Evolutionary conservation across 805 yeast genomes (phyloP).

Genomic region (Lipomyces lipofer): DNA sequence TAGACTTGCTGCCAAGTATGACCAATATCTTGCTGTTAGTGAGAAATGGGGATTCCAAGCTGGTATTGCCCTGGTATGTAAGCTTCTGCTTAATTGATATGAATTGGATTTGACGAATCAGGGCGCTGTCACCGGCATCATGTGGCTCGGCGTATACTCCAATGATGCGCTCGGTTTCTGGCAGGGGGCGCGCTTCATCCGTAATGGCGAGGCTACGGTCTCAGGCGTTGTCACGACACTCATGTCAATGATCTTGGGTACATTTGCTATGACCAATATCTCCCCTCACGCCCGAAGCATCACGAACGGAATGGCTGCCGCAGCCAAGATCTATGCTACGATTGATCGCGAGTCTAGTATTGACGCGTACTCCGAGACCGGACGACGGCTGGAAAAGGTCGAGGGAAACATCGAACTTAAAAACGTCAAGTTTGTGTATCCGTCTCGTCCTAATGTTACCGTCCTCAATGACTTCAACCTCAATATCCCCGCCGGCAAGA

Average conservation of each 20-base stretch:
- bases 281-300: slow-evolving; percentile 44
- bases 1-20: slow-evolving; percentile 36
- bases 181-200: slow-evolving; percentile 38
- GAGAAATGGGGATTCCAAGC: slow-evolving; percentile 19
- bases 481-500: slow-evolving; percentile 67
- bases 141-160: slow-evolving; percentile 33
- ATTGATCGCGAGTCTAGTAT: slow-evolving; percentile 46
- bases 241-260: slow-evolving; percentile 45
- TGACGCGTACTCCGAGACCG: slow-evolving; percentile 37
- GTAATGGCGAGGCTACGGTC: slow-evolving; percentile 24
- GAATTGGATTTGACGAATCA: slow-evolving; percentile 5
- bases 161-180: slow-evolving; percentile 38
- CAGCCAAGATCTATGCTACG: slow-evolving; percentile 43
- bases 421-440: slow-evolving; percentile 34
- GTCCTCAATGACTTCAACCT: slow-evolving; percentile 33
- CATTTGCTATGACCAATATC: slow-evolving; percentile 44
- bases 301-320: slow-evolving; percentile 45
- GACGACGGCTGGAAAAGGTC: slow-evolving; percentile 18
- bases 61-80: slow-evolving; percentile 14
- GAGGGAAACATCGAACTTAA: slow-evolving; percentile 43
- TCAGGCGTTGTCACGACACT: slow-evolving; percentile 29
- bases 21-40: slow-evolving; percentile 16
- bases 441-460: slow-evolving; percentile 36
- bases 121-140: slow-evolving; percentile 27
- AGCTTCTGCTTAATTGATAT: neutral